A percentile compares a stretch with the other conserved stretches of the same genome.
Evolutionary conservation across 352 stramenopile genomes (phyloP).

Genomic region (Pythium utonaiense): DNA sequence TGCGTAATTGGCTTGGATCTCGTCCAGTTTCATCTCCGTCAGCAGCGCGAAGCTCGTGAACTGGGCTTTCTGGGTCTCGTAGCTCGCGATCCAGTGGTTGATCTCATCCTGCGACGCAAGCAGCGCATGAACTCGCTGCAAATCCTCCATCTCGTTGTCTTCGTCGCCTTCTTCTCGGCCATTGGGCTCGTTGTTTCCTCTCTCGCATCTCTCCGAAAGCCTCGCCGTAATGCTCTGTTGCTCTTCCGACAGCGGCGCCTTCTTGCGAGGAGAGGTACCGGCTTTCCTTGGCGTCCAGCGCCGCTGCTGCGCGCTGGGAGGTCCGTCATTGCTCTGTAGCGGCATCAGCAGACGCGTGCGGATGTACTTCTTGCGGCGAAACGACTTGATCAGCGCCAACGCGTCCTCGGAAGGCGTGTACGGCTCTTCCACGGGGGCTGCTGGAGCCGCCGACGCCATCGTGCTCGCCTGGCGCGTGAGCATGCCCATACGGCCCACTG

Average conservation of each 20-base stretch:
- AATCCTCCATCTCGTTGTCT: slow-evolving; percentile 25
- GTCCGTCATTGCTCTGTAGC: slow-evolving; percentile 25
- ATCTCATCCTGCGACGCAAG: slow-evolving; percentile 44
- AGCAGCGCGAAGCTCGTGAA: slow-evolving; percentile 80
- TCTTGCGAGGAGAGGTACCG: slow-evolving; percentile 6
- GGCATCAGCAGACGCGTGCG: slow-evolving; percentile 40
- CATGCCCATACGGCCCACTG: not conserved
- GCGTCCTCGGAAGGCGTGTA: slow-evolving; percentile 1
- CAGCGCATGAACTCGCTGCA: slow-evolving; percentile 40
- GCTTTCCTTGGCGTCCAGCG: slow-evolving; percentile 13
- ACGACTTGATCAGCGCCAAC: slow-evolving; percentile 30
- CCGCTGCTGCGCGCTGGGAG: slow-evolving; percentile 8
- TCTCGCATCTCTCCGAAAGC: not conserved
- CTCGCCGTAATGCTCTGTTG: slow-evolving; percentile 7
- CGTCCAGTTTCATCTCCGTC: slow-evolving; percentile 72
- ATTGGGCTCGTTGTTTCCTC: not conserved
- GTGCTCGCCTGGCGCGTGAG: not conserved
- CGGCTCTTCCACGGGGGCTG: slow-evolving; percentile 13
- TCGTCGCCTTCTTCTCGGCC: slow-evolving; percentile 13
- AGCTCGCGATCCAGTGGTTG: slow-evolving; percentile 60
- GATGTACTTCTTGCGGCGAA: slow-evolving; percentile 50
- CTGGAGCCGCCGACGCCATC: not conserved
- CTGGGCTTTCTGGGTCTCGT: slow-evolving; percentile 57
- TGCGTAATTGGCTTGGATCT: slow-evolving; percentile 61
- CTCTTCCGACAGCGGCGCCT: slow-evolving; percentile 7